Evolutionary conservation across 352 stramenopile genomes (phyloP), one percentile per base, ranked within the genome.

Genomic region (Pythium angustatum): DNA sequence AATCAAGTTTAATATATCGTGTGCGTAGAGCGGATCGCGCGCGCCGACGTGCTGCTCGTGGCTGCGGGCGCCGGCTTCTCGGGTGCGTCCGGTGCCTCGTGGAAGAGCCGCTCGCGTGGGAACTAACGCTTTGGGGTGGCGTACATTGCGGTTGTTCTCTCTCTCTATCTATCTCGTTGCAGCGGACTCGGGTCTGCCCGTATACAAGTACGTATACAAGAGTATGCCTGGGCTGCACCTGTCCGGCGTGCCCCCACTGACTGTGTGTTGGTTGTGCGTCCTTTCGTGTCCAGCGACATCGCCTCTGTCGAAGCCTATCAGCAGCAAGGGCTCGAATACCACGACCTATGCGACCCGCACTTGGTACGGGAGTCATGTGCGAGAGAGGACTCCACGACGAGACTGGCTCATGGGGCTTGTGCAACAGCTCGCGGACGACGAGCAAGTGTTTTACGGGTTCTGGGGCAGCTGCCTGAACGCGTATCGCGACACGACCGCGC

Each of bases 381-480:
- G 2, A 10, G 2, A 41, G 19, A 19, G 34, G 7, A 41, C 2
- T 19, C 15, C 10, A 44, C 38, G 15, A n/a, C 2, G 11, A 5
- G 17, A 27, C 15, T 40, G 9, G 15, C 17, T 26, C 15, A 38
- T 38, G 33, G 33, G 7, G 33, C n/a, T n/a, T n/a, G n/a, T n/a
- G n/a, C 17, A 11, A 9, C 45, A 89, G 84, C 62, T 96, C 15
- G 74, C 78, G 38, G 76, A 96, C 60, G 82, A 94, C 60, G 77
- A 81, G n/a, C 64, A 83, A 47, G 30, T 91, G 57, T 98, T 98
- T 64, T 96, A 96, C 61, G 90, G 89, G 10, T 98, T 98, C 69
- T 98, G 92, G 92, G 89, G 89, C 28, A 83, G 78, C 52, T 98
- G 88, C 58, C 77, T 87, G 44, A 94, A 97, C 68, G 72, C 83